Base-by-base conservation (phyloP, 495 filamentous ascomycete genomes). In the Penicillium cosmopolitanum region DNA sequence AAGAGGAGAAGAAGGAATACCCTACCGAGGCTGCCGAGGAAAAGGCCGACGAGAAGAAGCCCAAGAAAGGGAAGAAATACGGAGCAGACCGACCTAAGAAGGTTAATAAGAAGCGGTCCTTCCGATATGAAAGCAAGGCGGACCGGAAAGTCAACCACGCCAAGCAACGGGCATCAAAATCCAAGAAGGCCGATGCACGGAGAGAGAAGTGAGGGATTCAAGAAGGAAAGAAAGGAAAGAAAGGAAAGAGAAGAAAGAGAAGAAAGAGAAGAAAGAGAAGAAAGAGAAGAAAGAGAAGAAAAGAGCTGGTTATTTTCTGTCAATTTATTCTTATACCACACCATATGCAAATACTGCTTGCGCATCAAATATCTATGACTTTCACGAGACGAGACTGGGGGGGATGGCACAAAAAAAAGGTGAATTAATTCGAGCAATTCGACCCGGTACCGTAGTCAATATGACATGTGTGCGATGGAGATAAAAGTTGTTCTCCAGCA, bases 51-150 rank as follows among this genome's bases (percentile, higher is more conserved):
- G 57, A 61, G 13, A 65, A 72, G n/a, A 57, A 69, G 33, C 44
- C 69, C 7, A 42, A n/a, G 56, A 78, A 66, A 9, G 36, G 2
- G 11, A 81, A 82, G 62, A 86, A 82, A 57, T 70, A 78, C 33
- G 78, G 81, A 58, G 79, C 80, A 25, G 85, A 86, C 33, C 75
- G 71, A 53, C 73, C 75, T 52, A 94, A 92, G 80, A 81, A 80
- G 68, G 28, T 31, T 1, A 31, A 31, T 31, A 93, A 88, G 78
- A 96, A 91, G 78, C 88, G 88, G 73, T 93, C 93, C 73, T 98
- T 97, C 68, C 84, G 91, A 18, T 98, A 98, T 73, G 89, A 97
- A 74, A 92, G 80, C 56, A 94, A 94, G 79, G 79, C 82, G 6
- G 88, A 96, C 59, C 86, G 93, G 62, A 88, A 89, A 67, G 60